Evolutionary conservation across 2,329 filamentous ascomycete genomes (phyloP).

Genomic region (Phialophora tarda): DNA sequence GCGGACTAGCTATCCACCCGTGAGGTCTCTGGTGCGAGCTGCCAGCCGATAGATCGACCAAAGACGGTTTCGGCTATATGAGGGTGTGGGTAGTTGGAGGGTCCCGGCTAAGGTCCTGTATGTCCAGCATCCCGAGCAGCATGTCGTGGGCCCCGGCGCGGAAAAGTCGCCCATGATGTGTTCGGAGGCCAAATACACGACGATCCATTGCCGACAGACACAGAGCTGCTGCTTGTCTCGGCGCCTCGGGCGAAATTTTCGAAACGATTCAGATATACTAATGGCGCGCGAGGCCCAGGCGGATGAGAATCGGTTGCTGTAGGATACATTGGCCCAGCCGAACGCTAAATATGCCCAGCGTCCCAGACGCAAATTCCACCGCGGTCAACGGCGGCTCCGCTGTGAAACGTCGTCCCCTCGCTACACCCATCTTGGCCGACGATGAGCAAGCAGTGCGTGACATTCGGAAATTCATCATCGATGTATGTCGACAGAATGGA

Average conservation of each 20-base stretch:
- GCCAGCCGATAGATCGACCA: slow-evolving; percentile 1
- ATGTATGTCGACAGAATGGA: slow-evolving; percentile 23
- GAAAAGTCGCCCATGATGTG: slow-evolving; percentile 8
- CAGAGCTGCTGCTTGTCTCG: neutral
- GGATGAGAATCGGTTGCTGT: neutral
- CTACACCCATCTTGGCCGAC: slow-evolving; percentile 14
- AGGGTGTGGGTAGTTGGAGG: neutral
- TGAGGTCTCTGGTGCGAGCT: slow-evolving; percentile 10
- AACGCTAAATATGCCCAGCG: slow-evolving; percentile 18
- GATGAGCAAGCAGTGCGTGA: slow-evolving; percentile 18
- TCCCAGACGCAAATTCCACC: slow-evolving; percentile 5
- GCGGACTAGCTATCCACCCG: slow-evolving; percentile 4
- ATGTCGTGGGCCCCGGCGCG: slow-evolving; percentile 1
- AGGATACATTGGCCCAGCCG: slow-evolving; percentile 4
- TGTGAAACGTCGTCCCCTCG: neutral
- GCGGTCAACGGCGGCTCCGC: slow-evolving; percentile 2
- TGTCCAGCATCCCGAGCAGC: slow-evolving; percentile 7
- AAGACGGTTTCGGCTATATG: slow-evolving; percentile 14
- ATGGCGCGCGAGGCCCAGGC: slow-evolving; percentile 14
- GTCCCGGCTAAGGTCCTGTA: slow-evolving; percentile 7
- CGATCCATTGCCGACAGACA: neutral
- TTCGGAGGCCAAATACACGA: neutral
- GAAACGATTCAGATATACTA: slow-evolving; percentile 17
- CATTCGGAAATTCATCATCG: slow-evolving; percentile 21
- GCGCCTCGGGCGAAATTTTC: neutral